Evolutionary conservation across 805 yeast genomes (phyloP).

Genomic region (Debaryomyces maramus): DNA sequence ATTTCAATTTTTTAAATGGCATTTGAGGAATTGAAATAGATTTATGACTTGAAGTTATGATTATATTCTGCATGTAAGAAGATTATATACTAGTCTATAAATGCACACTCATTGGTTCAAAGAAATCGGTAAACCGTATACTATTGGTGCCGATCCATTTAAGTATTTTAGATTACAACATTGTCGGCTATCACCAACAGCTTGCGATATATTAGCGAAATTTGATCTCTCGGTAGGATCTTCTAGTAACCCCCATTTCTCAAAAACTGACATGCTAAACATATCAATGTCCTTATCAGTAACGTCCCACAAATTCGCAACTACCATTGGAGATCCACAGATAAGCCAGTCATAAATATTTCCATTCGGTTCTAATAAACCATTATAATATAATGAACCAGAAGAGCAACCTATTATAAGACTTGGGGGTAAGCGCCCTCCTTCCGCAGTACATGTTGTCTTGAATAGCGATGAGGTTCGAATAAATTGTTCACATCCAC

Average conservation of each 20-base stretch:
- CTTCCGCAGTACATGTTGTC: slow-evolving; percentile 17
- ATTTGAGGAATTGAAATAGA: too few species aligned
- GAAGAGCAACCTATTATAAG: slow-evolving; percentile 90
- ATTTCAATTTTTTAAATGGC: too few species aligned
- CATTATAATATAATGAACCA: slow-evolving; percentile 59
- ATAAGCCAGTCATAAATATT: slow-evolving; percentile 71
- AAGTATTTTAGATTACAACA: slow-evolving; percentile 68
- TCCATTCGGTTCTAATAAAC: slow-evolving; percentile 70
- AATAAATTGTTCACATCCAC: slow-evolving; percentile 89
- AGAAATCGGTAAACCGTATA: slow-evolving; percentile 79
- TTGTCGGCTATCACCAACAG: slow-evolving; percentile 63
- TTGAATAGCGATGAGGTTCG: slow-evolving; percentile 49
- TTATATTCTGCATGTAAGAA: too few species aligned
- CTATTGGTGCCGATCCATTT: slow-evolving; percentile 91
- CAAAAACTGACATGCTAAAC: slow-evolving; percentile 62
- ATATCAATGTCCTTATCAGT: slow-evolving; percentile 93
- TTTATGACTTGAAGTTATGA: too few species aligned
- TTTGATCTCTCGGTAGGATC: neutral
- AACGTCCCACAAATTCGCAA: slow-evolving; percentile 94
- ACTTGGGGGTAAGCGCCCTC: slow-evolving; percentile 53
- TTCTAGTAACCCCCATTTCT: slow-evolving; percentile 60
- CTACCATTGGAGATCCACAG: slow-evolving; percentile 79
- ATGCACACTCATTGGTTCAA: slow-evolving; percentile 2
- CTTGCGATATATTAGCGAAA: slow-evolving; percentile 45
- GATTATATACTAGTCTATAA: too few species aligned